Conservation (phyloP, 805 yeast genomes). For the Yamadazyma philogaea region DNA sequence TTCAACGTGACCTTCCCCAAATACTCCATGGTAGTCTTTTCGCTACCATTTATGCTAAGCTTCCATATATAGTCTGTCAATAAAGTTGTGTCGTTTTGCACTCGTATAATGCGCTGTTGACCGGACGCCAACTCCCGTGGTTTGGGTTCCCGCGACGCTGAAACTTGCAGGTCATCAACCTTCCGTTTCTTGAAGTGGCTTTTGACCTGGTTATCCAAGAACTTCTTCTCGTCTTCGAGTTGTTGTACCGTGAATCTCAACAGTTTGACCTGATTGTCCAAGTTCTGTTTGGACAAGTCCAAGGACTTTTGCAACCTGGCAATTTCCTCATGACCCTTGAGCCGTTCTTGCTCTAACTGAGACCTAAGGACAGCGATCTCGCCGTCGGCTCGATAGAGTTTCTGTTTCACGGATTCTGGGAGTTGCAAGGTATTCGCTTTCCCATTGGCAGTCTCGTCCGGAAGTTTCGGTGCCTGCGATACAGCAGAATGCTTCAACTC, state of each 20-base stretch:
- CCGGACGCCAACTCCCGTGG: not conserved
- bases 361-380: constrained; percentile 77
- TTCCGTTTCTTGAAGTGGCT: constrained; percentile 23
- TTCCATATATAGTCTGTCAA: constrained; percentile 36
- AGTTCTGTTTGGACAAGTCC: constrained; percentile 15
- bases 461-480: not conserved
- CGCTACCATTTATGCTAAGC: constrained; percentile 35
- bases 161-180: not conserved
- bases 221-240: constrained; percentile 43
- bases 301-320: constrained; percentile 19
- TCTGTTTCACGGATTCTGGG: constrained; percentile 20
- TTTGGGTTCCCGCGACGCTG: not conserved
- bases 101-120: constrained; percentile 20
- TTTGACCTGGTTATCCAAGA: constrained; percentile 37
- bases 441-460: not conserved
- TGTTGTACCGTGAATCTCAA: constrained; percentile 32
- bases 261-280: constrained; percentile 30
- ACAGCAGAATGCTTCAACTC: not conserved
- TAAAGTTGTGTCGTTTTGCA: constrained; percentile 31
- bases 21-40: constrained; percentile 28
- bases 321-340: constrained; percentile 38
- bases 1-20: constrained; percentile 32
- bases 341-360: constrained; percentile 50
- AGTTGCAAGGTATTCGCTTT: not conserved
- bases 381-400: constrained; percentile 53